phyloP scores from a whole-genome alignment of 805 yeast genomes.

The Saccharomyces paradoxus region DNA sequence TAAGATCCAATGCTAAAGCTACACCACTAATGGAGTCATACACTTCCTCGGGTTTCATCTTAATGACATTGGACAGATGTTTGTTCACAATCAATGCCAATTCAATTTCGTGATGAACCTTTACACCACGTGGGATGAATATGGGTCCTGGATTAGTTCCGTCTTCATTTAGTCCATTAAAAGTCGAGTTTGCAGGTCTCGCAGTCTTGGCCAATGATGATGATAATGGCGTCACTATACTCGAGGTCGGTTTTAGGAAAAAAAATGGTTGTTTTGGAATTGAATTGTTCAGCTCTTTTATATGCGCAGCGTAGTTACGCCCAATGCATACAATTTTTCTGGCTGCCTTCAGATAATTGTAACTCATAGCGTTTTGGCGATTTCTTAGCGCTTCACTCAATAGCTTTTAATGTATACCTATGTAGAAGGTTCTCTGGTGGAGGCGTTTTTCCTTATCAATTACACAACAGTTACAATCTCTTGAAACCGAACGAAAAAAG shows the following conservation, averaged over 20 bases:
- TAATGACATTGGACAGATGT: conserved; percentile 46
- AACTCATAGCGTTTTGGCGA: conserved; percentile 32
- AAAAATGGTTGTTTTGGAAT: conserved; percentile 84
- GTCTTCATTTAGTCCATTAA: conserved; percentile 19
- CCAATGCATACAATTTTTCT: conserved; percentile 90
- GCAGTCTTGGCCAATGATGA: neutral
- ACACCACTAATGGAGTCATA: conserved; percentile 76
- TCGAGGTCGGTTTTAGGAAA: conserved; percentile 82
- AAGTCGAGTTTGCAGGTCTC: conserved; percentile 13
- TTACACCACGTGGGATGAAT: conserved; percentile 69
- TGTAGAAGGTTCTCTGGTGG: neutral
- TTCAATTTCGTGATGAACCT: conserved; percentile 89
- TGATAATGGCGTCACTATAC: conserved; percentile 53
- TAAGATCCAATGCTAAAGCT: conserved; percentile 84
- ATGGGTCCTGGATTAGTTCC: conserved; percentile 57
- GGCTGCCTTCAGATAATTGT: conserved; percentile 49
- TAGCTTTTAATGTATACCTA: neutral
- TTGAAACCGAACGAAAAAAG: neutral
- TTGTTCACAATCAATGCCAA: conserved; percentile 69
- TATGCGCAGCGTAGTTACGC: conserved; percentile 94
- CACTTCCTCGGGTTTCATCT: conserved; percentile 50
- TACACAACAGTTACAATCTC: neutral
- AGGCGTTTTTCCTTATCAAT: neutral
- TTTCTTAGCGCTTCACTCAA: neutral
- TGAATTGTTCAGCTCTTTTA: conserved; percentile 75